These are phyloP conservation scores for Dothideomycetes sp. DNA, from an alignment of 2,329 filamentous ascomycete genomes.

Conservation along the genomic window DNA sequence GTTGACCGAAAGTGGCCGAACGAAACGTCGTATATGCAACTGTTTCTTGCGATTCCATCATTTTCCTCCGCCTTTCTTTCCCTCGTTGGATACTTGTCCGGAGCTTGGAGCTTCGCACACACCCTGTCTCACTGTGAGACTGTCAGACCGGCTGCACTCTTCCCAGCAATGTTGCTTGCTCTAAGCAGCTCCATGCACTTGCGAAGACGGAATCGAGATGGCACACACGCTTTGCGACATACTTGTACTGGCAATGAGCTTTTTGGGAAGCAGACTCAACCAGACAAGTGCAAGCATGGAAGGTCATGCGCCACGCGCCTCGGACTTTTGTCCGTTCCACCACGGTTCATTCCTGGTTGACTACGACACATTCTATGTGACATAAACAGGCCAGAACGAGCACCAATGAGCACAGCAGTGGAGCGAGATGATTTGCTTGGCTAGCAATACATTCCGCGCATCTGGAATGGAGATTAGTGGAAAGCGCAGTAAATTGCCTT, in stretches of 20 bases:
- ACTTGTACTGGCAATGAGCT: constrained; percentile 13
- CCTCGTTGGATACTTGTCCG: constrained; percentile 4
- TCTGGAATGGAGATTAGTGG: too few species aligned
- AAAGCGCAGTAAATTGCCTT: too few species aligned
- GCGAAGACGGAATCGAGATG: constrained; percentile 48
- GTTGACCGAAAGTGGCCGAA: constrained; percentile 65
- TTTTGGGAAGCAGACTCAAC: constrained; percentile 17
- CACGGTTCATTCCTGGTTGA: constrained; percentile 2
- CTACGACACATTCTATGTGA: background rate
- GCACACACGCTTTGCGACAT: constrained; percentile 28
- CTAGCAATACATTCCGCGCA: too few species aligned
- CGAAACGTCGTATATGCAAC: constrained; percentile 24
- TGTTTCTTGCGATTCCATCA: constrained; percentile 19
- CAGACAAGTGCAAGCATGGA: constrained; percentile 26
- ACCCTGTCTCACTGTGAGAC: background rate
- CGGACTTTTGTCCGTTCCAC: constrained; percentile 14
- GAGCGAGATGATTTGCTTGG: too few species aligned
- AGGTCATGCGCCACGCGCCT: constrained; percentile 24
- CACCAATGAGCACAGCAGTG: constrained; percentile 47
- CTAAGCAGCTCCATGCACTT: constrained; percentile 30
- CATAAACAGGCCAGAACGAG: constrained; percentile 14
- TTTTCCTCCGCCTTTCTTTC: constrained; percentile 3
- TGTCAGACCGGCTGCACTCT: constrained; percentile 13
- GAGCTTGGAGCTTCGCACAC: background rate
- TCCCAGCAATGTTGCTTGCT: constrained; percentile 18